phyloP scores from a whole-genome alignment of 345 rosid species.

The Turnera subulata region DNA sequence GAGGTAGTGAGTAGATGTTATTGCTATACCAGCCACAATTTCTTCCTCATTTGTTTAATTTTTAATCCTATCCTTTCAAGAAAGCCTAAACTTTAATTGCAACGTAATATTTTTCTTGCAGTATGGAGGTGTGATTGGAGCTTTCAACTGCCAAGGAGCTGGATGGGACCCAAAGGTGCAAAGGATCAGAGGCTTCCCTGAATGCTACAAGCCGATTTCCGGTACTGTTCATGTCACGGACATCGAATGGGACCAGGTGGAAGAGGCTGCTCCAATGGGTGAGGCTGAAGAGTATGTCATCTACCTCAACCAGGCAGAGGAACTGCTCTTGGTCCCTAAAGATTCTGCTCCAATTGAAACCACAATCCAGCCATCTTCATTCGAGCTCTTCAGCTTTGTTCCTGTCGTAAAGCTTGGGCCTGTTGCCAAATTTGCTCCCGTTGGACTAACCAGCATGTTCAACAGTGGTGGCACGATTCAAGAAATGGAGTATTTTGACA shows the following conservation, averaged over 20 bases:
- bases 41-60: not conserved
- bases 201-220: conserved; percentile 58
- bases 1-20: not conserved
- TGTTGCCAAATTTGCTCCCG: conserved; percentile 45
- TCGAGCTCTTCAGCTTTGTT: conserved; percentile 70
- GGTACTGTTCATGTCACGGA: conserved; percentile 52
- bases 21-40: not conserved
- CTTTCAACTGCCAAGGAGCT: conserved; percentile 93
- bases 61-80: not conserved
- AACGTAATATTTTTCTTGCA: conserved; percentile 16
- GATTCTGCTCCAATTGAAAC: conserved; percentile 41
- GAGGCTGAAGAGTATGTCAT: conserved; percentile 43
- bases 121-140: conserved; percentile 88
- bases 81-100: not conserved
- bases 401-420: conserved; percentile 48
- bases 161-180: conserved; percentile 69
- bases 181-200: conserved; percentile 53
- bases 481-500: conserved; percentile 32
- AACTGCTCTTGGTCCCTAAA: conserved; percentile 26
- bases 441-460: conserved; percentile 68
- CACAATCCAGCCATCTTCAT: conserved; percentile 57
- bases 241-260: conserved; percentile 78
- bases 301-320: conserved; percentile 50
- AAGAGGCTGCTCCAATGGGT: conserved; percentile 31
- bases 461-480: conserved; percentile 69